Base-by-base conservation (phyloP, 176 grass and related monocot genomes). In the Cenchrus americanus region DNA sequence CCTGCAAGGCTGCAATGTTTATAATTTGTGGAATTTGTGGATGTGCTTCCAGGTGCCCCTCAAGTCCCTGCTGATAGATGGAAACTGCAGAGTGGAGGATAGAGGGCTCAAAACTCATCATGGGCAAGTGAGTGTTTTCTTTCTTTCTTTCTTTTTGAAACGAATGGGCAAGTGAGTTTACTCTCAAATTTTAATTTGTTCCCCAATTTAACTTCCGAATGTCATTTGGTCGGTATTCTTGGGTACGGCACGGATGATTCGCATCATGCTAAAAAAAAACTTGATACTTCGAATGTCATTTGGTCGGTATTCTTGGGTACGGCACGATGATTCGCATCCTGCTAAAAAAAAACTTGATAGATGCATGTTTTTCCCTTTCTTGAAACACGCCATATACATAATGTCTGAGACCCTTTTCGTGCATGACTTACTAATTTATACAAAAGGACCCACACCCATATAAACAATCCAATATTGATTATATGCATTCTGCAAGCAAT, bases 1-100 rank as follows among this genome's bases (percentile, higher is more conserved):
- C 3, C 34, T 37, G 34, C 34, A 37, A 37, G 34, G 34, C 7
- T 80, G 23, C 30, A 6, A 26, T 62, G 14, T 62, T 52, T 4
- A 13, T 82, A 46, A 23, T 1, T 40, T 84, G 54, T 79, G 69
- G 57, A 65, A 82, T 80, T 32, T 85, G 1, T 47, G 67, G 48
- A 42, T 71, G 17, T 75, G 41, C 21, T 22, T 62, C 10, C 69
- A 94, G 95, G 92, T 79, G 42, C 90, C 95, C 5, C 88, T 91
- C 19, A 89, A 91, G 75, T 89, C 80, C 27, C 82, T 94, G 71
- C 79, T 92, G 5, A 92, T 97, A 86, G 95, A 97, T 59, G 95
- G 92, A 26, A 97, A 94, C 71, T 97, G 92, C 87, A 91, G 95
- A 82, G 92, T 97, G 50, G 95, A 97, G 82, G 95, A 97, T 41